These are phyloP conservation scores for Calocybe cyanea DNA, from an alignment of 768 basidiomycete genomes.

Conservation along the genomic window DNA sequence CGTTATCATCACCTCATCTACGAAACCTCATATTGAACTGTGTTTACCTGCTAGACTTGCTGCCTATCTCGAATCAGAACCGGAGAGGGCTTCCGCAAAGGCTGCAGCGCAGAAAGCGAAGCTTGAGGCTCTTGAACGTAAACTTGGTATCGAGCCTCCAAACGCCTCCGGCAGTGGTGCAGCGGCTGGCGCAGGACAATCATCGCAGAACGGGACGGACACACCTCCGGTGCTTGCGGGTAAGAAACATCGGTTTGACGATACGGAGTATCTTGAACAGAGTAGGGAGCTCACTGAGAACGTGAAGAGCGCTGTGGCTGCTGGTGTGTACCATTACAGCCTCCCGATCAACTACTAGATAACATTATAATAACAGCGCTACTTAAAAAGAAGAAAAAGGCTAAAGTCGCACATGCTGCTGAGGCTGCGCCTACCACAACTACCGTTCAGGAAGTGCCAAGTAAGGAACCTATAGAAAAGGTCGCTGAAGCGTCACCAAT, in stretches of 20 bases:
- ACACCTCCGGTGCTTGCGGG: conserved; percentile 52
- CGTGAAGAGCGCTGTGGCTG: conserved; percentile 86
- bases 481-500: conserved; percentile 4
- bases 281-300: conserved; percentile 86
- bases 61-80: conserved; percentile 82
- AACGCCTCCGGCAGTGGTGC: conserved; percentile 19
- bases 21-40: not conserved
- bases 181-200: conserved; percentile 23
- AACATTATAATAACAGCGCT: conserved; percentile 51
- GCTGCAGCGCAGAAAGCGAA: conserved; percentile 78
- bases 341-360: conserved; percentile 3
- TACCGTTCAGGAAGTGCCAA: not conserved
- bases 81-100: conserved; percentile 73
- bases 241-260: conserved; percentile 88
- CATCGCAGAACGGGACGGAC: conserved; percentile 23
- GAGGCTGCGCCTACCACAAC: not conserved
- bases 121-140: conserved; percentile 79
- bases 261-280: conserved; percentile 89
- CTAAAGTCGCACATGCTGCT: conserved; percentile 39
- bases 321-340: conserved; percentile 46
- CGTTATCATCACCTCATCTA: conserved; percentile 18
- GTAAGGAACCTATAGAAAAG: conserved; percentile 1
- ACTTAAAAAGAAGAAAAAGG: conserved; percentile 75
- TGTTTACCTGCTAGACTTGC: conserved; percentile 51
- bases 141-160: conserved; percentile 62